Base-by-base conservation (phyloP, 1,139 yeast genomes). In the Hemisphaericaspora xylofermentans region DNA sequence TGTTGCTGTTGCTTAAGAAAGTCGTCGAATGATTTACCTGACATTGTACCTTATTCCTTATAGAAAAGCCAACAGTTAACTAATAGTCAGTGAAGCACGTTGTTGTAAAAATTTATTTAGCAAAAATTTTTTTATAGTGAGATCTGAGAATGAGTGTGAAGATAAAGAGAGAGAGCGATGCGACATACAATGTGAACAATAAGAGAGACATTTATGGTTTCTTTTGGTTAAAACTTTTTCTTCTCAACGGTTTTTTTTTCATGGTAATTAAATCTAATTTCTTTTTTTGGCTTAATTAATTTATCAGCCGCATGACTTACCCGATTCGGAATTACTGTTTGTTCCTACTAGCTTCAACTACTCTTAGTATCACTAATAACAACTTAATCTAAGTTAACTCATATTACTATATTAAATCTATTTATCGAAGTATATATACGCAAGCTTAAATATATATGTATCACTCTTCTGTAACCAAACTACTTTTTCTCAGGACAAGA, bases 1-100 rank as follows among this genome's bases (percentile, higher is more conserved):
- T 48, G 59, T 38, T 51, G 56, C 47, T 61, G 64, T 46, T 53
- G 56, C 48, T 57, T 60, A 34, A 61, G 39, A 40, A 61, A 61
- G 40, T 60, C 65, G 32, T 61, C 63, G 44, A 61, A 61, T 15
- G 63, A 58, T 48, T 37, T 27, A 45, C 57, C 48, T 30, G 62
- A 58, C 63, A 58, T 56, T 16, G 10, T 15, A 31, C n/a, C 18
- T 15, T 14, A 14, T 36, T 9, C 5, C 6, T 32, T 22, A 19
- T 12, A n/a, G 12, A 30, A 19, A 5, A 19, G 22, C 22, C 22
- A 19, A 19, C 22, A n/a, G n/a, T n/a, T n/a, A n/a, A n/a, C n/a
- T n/a, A n/a, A n/a, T n/a, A n/a, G n/a, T n/a, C n/a, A n/a, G n/a
- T n/a, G n/a, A n/a, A n/a, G n/a, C n/a, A n/a, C n/a, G n/a, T n/a